Evolutionary conservation across 495 filamentous ascomycete species (phyloP).

Genomic region (Penicillium macrosclerotiorum): DNA sequence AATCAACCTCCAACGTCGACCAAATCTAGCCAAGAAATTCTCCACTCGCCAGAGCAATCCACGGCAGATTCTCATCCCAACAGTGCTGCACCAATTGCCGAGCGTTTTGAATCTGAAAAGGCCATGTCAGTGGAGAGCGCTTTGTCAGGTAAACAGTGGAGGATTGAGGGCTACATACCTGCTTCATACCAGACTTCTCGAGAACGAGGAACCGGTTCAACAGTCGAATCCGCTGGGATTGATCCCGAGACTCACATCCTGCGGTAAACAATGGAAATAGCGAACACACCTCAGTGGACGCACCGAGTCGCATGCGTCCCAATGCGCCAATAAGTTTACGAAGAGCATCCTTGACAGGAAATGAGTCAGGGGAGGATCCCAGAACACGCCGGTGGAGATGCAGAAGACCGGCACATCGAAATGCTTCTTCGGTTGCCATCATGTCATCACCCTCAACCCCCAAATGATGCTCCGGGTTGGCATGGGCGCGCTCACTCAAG

Average conservation of each 20-base stretch:
- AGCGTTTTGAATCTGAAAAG: slow-evolving; percentile 46
- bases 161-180: slow-evolving; percentile 42
- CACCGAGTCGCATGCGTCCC: slow-evolving; percentile 60
- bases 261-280: slow-evolving; percentile 85
- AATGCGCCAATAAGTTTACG: slow-evolving; percentile 60
- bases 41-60: slow-evolving; percentile 41
- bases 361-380: slow-evolving; percentile 51
- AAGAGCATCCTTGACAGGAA: slow-evolving; percentile 63
- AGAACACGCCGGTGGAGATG: slow-evolving; percentile 76
- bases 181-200: slow-evolving; percentile 75
- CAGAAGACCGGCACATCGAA: slow-evolving; percentile 76
- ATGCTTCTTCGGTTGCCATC: slow-evolving; percentile 74
- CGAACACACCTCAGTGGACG: slow-evolving; percentile 71
- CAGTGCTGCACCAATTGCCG: slow-evolving; percentile 44
- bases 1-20: no score
- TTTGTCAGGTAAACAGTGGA: neutral
- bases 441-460: slow-evolving; percentile 53
- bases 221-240: slow-evolving; percentile 55
- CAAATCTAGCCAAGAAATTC: slow-evolving; percentile 41
- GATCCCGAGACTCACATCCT: slow-evolving; percentile 67
- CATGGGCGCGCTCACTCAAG: slow-evolving; percentile 30
- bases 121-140: neutral
- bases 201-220: slow-evolving; percentile 65
- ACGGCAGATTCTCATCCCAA: slow-evolving; percentile 42
- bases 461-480: slow-evolving; percentile 32